These are phyloP conservation scores for Sinapis alba DNA, from an alignment of 441 rosid species.

Conservation along the genomic window DNA sequence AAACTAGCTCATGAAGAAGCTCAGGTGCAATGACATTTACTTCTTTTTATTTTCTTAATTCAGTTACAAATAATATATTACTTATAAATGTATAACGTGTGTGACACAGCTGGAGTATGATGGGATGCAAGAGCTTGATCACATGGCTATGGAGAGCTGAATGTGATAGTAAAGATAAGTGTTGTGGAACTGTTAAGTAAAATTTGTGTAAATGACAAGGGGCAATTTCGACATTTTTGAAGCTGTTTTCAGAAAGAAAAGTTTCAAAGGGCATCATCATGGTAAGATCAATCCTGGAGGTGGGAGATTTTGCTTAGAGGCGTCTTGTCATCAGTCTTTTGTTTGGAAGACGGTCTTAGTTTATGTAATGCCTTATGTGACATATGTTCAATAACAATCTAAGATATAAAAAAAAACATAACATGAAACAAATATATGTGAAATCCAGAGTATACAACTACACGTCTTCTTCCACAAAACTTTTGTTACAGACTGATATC, in stretches of 20 bases:
- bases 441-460: neutral
- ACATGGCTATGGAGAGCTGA: neutral
- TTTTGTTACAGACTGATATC: neutral
- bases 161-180: neutral
- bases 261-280: neutral
- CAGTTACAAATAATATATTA: neutral
- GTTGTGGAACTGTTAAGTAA: conserved; percentile 21
- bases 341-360: neutral
- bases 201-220: conserved; percentile 19
- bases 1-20: conserved; percentile 71
- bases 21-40: conserved; percentile 49
- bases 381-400: neutral
- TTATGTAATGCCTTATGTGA: neutral
- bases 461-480: neutral
- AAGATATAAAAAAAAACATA: neutral
- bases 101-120: neutral
- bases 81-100: neutral
- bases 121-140: conserved; percentile 1
- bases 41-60: neutral
- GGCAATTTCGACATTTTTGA: neutral
- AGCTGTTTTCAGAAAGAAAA: neutral
- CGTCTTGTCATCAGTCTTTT: neutral
- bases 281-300: conserved; percentile 28
- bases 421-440: neutral
- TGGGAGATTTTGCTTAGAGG: conserved; percentile 15